Base-by-base conservation (phyloP, 2,329 filamentous ascomycete species). In the Macroventuria anomochaeta region DNA sequence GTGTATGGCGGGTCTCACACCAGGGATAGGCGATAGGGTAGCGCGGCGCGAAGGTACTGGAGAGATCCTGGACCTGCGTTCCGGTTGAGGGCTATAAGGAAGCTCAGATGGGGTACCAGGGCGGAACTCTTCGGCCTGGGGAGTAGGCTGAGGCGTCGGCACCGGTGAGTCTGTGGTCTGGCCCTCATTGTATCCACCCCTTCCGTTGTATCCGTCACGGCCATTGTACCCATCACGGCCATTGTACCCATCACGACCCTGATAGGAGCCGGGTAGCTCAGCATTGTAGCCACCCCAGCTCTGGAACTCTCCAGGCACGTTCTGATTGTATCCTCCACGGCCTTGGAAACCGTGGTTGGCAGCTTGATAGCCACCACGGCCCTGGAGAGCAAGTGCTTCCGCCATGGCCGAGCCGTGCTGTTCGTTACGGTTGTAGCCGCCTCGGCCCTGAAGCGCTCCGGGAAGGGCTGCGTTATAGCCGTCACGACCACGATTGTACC, bases 201-300 rank as follows among this genome's bases (percentile, higher is more conserved):
- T 54, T 2, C 67, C 70, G 31, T 70, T 69, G 53, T 70, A 70
- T 11, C 67, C 65, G 41, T 69, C 69, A n/a, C 65, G 54, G n/a
- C 63, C 62, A 36, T 72, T 72, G 51, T 74, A 73, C n/a, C 72
- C 72, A 36, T 69, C 68, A 17, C 72, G 67, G 8, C 63, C 62
- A 36, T 72, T 72, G 51, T 74, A 73, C n/a, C 72, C 72, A 36
- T 69, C 68, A 17, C 72, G 67, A 7, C 73, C 72, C 26, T 72
- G 69, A 50, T 65, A 69, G 15, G 62, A 61, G 40, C 69, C 70
- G 28, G 63, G 60, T 12, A 69, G 55, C 40, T 48, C 67, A 34
- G 51, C 57, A n/a, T 71, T 69, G 55, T 73, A 73, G 7, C 70
- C 69, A 18, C 65, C 64, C 34, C 70, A 59, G 39, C 69, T 70